These are phyloP conservation scores for Tolypocladium endophyticum DNA, from an alignment of 2,329 filamentous ascomycete species.

Conservation along the genomic window DNA sequence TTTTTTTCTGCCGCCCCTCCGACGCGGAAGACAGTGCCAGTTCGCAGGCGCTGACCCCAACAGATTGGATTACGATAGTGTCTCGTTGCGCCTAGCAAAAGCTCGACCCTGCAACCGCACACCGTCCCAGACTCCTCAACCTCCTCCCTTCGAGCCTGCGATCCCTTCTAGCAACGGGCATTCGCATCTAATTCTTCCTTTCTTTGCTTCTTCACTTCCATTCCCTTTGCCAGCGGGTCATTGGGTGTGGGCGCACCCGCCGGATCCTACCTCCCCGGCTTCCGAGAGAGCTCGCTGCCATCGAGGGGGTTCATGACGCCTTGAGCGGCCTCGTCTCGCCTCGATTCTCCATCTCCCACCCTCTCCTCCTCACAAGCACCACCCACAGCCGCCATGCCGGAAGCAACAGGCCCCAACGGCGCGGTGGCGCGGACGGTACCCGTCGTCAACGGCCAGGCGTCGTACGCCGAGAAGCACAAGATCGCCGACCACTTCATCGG, in stretches of 20 bases:
- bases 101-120: not conserved
- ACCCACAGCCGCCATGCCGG: conserved; percentile 29
- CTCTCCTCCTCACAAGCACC: not conserved
- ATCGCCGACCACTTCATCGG: conserved; percentile 93
- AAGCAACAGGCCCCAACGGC: conserved; percentile 29
- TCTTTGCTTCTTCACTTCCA: not conserved
- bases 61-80: not conserved
- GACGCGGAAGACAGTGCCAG: not conserved
- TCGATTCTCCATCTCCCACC: not conserved
- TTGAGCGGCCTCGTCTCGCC: not conserved
- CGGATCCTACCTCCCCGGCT: not conserved
- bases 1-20: not conserved
- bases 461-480: conserved; percentile 71
- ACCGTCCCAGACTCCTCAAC: not conserved
- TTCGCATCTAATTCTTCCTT: not conserved
- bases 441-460: conserved; percentile 46
- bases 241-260: not conserved
- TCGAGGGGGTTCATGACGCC: not conserved
- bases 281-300: not conserved
- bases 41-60: conserved; percentile 1
- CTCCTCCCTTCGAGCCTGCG: not conserved
- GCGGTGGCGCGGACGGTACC: conserved; percentile 39
- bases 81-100: not conserved
- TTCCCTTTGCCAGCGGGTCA: not conserved
- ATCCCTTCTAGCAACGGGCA: not conserved